Base-by-base conservation (phyloP, 2,329 filamentous ascomycete species). In the Cephalotrichum gorgonifer region DNA sequence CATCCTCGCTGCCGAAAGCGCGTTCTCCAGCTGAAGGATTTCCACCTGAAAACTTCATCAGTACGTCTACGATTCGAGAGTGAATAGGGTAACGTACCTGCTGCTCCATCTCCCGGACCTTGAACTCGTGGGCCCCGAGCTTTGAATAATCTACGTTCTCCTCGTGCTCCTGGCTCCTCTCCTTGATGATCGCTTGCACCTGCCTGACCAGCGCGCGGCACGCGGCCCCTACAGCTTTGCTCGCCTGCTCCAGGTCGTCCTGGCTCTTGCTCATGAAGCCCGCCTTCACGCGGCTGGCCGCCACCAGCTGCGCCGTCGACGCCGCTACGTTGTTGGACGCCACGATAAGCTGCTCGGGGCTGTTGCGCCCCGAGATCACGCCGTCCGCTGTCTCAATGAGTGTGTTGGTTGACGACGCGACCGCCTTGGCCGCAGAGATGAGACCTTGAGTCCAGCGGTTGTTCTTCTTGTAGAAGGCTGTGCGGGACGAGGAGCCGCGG, bases 401-500 rank as follows among this genome's bases (percentile, higher is more conserved):
- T 39, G 85, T 93, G 70, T 96, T 97, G 11, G 93, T 98, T 15
- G 89, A 94, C 2, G 79, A 78, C 3, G 93, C 93, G 17, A 98
- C 93, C 1, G 93, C 93, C 71, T 98, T 98, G 55, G 93, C 91
- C 1, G 93, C 93, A 33, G 88, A 95, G 62, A 98, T 96, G 52
- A 98, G 81, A 44, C 93, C 93, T 62, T 98, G 93, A 0, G 93
- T 98, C 93, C 93, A 98, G 47, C 93, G 81, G 70, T 97, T 98
- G 78, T 98, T 96, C 75, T 97, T 97, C 78, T 97, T 97, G 82
- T 98, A 98, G 67, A 98, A 98, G 23, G 90, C 89, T 2, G 90
- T 94, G 51, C 84, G 80, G 42, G 88, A 94, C 47, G 87, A 88
- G 25, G 84, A 86, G 31, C 93, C 93, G 20, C 87, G 84, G 7